Conservation (phyloP, 2,329 filamentous ascomycete species). For the Juglanconis juglandina region DNA sequence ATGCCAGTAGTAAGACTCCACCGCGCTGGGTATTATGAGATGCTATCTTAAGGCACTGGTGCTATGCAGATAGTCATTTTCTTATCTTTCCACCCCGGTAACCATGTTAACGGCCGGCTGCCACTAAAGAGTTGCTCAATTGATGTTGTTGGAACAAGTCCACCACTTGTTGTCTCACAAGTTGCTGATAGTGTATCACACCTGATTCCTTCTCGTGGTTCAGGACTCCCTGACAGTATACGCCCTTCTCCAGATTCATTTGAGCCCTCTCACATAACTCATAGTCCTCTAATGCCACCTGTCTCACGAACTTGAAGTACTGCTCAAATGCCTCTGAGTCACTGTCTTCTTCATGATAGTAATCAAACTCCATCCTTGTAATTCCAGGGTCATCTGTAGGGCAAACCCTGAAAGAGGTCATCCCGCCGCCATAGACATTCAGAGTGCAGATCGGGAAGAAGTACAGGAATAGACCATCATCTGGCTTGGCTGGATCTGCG, state of each 20-base stretch:
- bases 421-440: constrained; percentile 56
- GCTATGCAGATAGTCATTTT: no score
- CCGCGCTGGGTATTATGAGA: no score
- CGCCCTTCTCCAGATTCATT: constrained; percentile 48
- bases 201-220: constrained; percentile 55
- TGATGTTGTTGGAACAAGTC: neutral
- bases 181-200: constrained; percentile 28
- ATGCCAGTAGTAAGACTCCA: no score
- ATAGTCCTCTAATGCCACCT: constrained; percentile 54
- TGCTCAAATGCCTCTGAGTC: constrained; percentile 49
- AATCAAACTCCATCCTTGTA: constrained; percentile 57
- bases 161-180: neutral
- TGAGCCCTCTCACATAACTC: constrained; percentile 57
- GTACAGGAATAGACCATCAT: constrained; percentile 55
- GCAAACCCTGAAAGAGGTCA: constrained; percentile 54
- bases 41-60: no score
- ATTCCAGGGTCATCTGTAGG: constrained; percentile 46
- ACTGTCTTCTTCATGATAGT: constrained; percentile 48
- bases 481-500: constrained; percentile 48
- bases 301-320: constrained; percentile 54
- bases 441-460: constrained; percentile 55
- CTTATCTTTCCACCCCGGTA: no score
- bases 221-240: constrained; percentile 53
- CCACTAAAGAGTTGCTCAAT: neutral
- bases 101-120: no score